These are phyloP conservation scores for Cytospora chrysosperma DNA, from an alignment of 2,329 filamentous ascomycete genomes.

Conservation along the genomic window DNA sequence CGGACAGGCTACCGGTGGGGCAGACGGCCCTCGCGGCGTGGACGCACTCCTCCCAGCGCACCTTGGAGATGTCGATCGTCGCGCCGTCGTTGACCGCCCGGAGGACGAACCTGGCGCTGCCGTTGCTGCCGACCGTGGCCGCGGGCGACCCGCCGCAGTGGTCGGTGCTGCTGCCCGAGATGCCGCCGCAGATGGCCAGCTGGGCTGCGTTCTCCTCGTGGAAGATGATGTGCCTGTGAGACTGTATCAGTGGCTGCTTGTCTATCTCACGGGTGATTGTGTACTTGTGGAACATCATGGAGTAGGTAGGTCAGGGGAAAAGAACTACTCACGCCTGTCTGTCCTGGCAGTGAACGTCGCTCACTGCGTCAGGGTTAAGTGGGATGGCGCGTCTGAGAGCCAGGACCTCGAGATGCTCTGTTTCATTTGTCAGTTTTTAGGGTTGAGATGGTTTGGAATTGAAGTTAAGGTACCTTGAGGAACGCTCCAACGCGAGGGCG, in stretches of 20 bases:
- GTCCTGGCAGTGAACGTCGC: conserved; percentile 42
- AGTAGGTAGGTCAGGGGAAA: neutral
- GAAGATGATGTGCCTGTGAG: conserved; percentile 41
- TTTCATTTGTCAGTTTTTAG: neutral
- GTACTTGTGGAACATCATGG: neutral
- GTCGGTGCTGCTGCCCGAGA: conserved; percentile 44
- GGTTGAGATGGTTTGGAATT: too few relatives aligned
- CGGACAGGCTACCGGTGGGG: conserved; percentile 48
- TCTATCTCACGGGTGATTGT: neutral
- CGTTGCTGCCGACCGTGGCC: conserved; percentile 45
- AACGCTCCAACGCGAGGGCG: conserved; percentile 22
- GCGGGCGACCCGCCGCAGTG: conserved; percentile 43
- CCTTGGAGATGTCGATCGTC: conserved; percentile 53
- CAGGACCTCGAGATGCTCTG: conserved; percentile 45
- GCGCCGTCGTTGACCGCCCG: conserved; percentile 41
- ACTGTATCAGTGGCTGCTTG: conserved; percentile 13
- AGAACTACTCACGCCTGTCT: conserved; percentile 37
- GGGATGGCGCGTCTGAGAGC: conserved; percentile 38
- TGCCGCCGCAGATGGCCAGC: conserved; percentile 60
- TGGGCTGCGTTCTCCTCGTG: conserved; percentile 59
- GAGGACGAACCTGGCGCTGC: conserved; percentile 49
- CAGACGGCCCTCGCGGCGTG: conserved; percentile 51
- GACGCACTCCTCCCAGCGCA: conserved; percentile 53
- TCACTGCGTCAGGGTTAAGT: conserved; percentile 43
- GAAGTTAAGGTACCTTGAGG: conserved; percentile 14